Evolutionary conservation across 2,329 filamentous ascomycete genomes (phyloP), one percentile per base, ranked within the genome.

Genomic region (Aspergillus aculeatus): DNA sequence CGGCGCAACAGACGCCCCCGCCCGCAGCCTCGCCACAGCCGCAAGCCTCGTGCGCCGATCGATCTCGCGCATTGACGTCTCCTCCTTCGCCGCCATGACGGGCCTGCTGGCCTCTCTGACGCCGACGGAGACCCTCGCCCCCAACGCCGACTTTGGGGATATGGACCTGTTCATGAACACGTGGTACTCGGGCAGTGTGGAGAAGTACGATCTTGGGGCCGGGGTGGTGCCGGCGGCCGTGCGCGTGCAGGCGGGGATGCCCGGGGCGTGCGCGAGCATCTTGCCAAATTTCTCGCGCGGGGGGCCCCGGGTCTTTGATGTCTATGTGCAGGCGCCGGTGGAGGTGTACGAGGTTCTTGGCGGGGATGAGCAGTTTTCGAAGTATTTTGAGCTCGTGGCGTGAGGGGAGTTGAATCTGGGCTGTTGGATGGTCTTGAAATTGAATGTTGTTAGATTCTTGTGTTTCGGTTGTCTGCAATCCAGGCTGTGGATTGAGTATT

Each of bases 131-230:
- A 64, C 29, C 10, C 24, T 68, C 23, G 58, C 41, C n/a, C 53
- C 54, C 4, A 54, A 56, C 24, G 61, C 59, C 11, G 64, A 70
- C 29, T 68, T 67, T 26, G 41, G 47, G 10, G 56, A 62, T 23
- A 66, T 68, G 66, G 67, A 69, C 26, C 12, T 69, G 5, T 58
- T 69, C 21, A 65, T 68, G 61, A 70, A 66, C 44, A 65, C 60
- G 19, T 70, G 68, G 68, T 63, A 63, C 35, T 57, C 65, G 5
- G 65, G 65, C 6, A 63, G 32, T 6, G 63, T 59, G 1, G 63
- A 64, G 47, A 61, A 65, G 14, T 70, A 68, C 29, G 64, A 66
- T 56, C 51, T 70, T 35, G 68, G 68, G 12, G 50, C 35, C 35
- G 66, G 50, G 12, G 41, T 54, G 7, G 12, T 54, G 10, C 63